phyloP scores from a whole-genome alignment of 805 yeast genomes.

The Lipomyces yamanashiensis region DNA sequence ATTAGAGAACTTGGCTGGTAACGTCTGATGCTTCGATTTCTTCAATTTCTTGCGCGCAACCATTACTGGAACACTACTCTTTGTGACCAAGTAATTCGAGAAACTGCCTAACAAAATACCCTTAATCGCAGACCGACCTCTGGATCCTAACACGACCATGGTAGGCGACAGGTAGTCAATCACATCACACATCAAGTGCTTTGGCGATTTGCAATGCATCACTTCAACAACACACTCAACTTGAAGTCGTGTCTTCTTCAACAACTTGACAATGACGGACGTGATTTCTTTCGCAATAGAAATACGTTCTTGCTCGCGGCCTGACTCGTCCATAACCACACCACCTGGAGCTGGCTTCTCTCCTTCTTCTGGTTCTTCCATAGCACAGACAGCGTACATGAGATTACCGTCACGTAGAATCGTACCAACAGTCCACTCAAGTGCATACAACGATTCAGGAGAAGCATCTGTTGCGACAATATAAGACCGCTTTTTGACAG shows the following conservation, averaged over 20 bases:
- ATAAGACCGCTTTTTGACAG: slow-evolving; percentile 57
- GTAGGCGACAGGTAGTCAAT: slow-evolving; percentile 75
- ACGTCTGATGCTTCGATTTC: slow-evolving; percentile 59
- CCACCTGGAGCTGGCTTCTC: slow-evolving; percentile 10
- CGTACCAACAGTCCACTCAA: slow-evolving; percentile 88
- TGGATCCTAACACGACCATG: slow-evolving; percentile 74
- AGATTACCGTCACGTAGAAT: slow-evolving; percentile 83
- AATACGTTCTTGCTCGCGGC: slow-evolving; percentile 49
- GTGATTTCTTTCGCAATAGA: slow-evolving; percentile 49
- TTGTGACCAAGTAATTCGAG: slow-evolving; percentile 72
- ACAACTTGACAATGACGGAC: slow-evolving; percentile 49
- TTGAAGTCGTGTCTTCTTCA: slow-evolving; percentile 69
- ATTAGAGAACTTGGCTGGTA: slow-evolving; percentile 49
- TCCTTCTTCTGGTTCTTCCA: slow-evolving; percentile 44
- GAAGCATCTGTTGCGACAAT: slow-evolving; percentile 81
- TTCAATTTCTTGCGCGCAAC: slow-evolving; percentile 74
- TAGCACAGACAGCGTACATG: slow-evolving; percentile 62
- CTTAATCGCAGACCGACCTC: slow-evolving; percentile 71
- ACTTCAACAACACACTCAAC: slow-evolving; percentile 75
- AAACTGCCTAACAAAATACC: slow-evolving; percentile 76
- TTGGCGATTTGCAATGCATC: slow-evolving; percentile 74
- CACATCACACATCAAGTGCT: slow-evolving; percentile 70
- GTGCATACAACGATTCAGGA: slow-evolving; percentile 79
- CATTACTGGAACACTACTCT: slow-evolving; percentile 77
- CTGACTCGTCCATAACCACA: slow-evolving; percentile 24